A percentile compares a stretch with the other conserved stretches of the same genome.
Conservation (phyloP, 2,329 filamentous ascomycete species). For the Talaromyces marneffei region DNA sequence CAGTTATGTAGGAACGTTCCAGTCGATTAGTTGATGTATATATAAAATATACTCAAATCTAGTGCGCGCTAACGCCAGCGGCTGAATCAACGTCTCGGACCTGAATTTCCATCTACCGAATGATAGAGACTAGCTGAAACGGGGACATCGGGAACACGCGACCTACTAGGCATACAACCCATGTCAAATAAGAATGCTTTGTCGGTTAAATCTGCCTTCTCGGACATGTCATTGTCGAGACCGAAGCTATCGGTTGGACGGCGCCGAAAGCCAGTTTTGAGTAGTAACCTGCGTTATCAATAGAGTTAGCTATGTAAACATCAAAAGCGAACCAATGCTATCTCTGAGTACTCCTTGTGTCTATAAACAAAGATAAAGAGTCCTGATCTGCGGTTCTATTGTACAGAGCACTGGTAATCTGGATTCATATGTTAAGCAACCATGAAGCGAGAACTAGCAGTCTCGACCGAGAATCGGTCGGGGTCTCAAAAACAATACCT, state of each 20-base stretch:
- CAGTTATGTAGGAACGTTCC: background rate
- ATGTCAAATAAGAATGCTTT: background rate
- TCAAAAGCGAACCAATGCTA: background rate
- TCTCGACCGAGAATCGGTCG: background rate
- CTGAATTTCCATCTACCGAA: background rate
- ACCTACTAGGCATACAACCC: background rate
- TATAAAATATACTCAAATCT: background rate
- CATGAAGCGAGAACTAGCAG: background rate
- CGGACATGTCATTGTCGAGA: background rate
- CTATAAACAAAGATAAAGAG: background rate
- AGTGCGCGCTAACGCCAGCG: background rate
- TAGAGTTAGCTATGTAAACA: background rate
- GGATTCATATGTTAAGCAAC: background rate
- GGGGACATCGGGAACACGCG: background rate
- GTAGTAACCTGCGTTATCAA: background rate
- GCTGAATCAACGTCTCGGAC: background rate
- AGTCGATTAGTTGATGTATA: background rate
- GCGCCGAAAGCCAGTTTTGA: background rate
- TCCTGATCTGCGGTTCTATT: background rate
- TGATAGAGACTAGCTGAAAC: background rate
- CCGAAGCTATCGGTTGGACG: background rate
- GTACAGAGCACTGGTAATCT: background rate
- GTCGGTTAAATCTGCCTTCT: background rate
- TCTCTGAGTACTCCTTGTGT: background rate
- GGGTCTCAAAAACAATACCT: background rate